phyloP scores from a whole-genome alignment of 2,329 filamentous ascomycete species.

The Talaromyces amestolkiae region DNA sequence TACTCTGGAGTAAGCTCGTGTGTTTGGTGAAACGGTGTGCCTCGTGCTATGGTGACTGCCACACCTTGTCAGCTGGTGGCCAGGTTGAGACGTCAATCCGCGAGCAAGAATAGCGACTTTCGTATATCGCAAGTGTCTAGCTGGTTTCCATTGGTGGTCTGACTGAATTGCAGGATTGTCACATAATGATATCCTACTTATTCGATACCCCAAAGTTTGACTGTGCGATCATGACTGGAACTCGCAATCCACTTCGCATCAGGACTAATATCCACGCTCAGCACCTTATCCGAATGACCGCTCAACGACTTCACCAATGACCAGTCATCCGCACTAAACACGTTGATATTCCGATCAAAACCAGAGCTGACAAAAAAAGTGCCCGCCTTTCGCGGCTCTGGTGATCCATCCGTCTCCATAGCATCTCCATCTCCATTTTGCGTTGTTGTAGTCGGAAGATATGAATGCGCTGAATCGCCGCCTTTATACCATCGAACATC shows the following conservation, averaged over 20 bases:
- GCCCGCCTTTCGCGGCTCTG: conserved; percentile 76
- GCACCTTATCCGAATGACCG: conserved; percentile 87
- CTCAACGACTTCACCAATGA: conserved; percentile 80
- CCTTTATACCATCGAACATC: conserved; percentile 95
- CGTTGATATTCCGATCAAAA: conserved; percentile 91
- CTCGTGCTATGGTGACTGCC: not conserved
- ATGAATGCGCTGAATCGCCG: conserved; percentile 67
- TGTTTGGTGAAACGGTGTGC: not conserved
- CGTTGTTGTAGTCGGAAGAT: conserved; percentile 58
- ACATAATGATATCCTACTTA: not conserved
- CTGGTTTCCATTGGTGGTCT: not conserved
- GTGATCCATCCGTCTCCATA: conserved; percentile 28
- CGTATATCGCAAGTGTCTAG: not conserved
- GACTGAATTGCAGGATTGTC: not conserved
- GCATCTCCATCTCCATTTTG: conserved; percentile 67
- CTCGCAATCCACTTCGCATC: conserved; percentile 92
- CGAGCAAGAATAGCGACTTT: too few species aligned
- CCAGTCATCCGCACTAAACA: conserved; percentile 97
- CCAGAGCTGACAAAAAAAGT: conserved; percentile 89
- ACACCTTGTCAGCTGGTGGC: not conserved
- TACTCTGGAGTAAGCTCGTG: not conserved
- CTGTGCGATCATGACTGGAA: conserved; percentile 87
- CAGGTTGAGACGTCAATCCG: not conserved
- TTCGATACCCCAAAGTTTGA: conserved; percentile 93
- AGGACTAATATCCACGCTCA: conserved; percentile 81